Percentiles rank a stretch among this genome's conserved stretches.
Conservation (phyloP, 768 basidiomycete genomes). For the Lentinula detonsa region DNA sequence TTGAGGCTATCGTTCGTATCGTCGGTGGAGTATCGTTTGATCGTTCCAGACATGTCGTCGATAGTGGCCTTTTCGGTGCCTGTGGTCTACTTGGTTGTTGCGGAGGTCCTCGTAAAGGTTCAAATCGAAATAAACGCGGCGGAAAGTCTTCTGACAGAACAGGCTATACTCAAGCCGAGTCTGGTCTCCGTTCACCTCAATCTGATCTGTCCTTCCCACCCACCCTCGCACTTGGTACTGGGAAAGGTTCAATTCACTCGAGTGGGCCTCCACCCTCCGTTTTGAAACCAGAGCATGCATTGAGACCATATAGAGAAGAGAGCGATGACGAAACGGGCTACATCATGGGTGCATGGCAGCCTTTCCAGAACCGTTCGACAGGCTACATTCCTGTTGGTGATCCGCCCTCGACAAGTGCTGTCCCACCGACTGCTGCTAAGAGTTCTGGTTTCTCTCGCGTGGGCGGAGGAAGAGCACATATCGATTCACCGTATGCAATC, state of each 20-base stretch:
- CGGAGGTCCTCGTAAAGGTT: constrained; percentile 35
- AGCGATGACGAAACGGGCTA: constrained; percentile 74
- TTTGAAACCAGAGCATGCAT: constrained; percentile 73
- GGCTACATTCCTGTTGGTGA: constrained; percentile 45
- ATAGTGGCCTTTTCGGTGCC: constrained; percentile 85
- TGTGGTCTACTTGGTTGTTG: constrained; percentile 69
- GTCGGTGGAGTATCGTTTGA: constrained; percentile 78
- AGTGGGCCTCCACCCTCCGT: constrained; percentile 60
- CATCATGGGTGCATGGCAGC: constrained; percentile 95
- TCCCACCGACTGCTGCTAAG: constrained; percentile 17
- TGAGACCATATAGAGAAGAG: constrained; percentile 71
- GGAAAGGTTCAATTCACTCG: constrained; percentile 45
- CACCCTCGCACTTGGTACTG: constrained; percentile 25
- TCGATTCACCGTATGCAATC: constrained; percentile 81
- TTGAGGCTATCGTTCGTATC: constrained; percentile 79
- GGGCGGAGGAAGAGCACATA: constrained; percentile 83
- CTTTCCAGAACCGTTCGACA: constrained; percentile 42
- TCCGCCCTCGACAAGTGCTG: constrained; percentile 15
- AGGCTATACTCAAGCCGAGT: not conserved
- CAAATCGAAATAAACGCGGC: constrained; percentile 12
- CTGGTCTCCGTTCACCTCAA: not conserved
- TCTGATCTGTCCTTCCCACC: constrained; percentile 35
- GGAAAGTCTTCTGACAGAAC: constrained; percentile 1
- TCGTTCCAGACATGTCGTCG: constrained; percentile 69
- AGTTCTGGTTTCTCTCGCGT: constrained; percentile 78